Percentiles rank a stretch among this genome's conserved stretches.
Evolutionary conservation across 1,284 basidiomycete genomes (phyloP).

Genomic region (Pseudozyma thailandica): DNA sequence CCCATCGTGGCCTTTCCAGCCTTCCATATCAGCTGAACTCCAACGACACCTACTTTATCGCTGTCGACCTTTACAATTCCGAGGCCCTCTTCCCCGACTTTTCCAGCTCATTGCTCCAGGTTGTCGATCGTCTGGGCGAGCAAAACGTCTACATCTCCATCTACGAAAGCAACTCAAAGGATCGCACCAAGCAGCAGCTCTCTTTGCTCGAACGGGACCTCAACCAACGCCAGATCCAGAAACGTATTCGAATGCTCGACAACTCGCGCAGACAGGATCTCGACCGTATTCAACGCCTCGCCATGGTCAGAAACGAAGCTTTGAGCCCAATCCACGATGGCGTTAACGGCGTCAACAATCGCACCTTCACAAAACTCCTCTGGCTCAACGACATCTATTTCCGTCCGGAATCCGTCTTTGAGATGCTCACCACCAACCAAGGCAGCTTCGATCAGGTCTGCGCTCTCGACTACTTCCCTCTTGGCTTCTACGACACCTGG

Average conservation of each 20-base stretch:
- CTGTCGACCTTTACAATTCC: conserved; percentile 53
- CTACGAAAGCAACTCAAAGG: conserved; percentile 73
- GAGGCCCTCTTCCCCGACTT: conserved; percentile 55
- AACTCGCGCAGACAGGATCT: conserved; percentile 29
- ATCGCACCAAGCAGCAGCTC: conserved; percentile 70
- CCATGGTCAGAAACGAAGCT: conserved; percentile 53
- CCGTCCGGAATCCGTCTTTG: conserved; percentile 59
- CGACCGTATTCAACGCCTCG: conserved; percentile 52
- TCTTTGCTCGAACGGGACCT: conserved; percentile 68
- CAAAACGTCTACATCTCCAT: conserved; percentile 73
- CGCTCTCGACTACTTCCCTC: conserved; percentile 71
- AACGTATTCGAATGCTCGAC: conserved; percentile 38
- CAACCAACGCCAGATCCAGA: conserved; percentile 24
- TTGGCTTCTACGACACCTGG: conserved; percentile 71
- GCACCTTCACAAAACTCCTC: conserved; percentile 44
- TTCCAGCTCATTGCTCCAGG: conserved; percentile 30
- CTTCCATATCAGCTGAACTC: neutral
- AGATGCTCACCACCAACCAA: conserved; percentile 71
- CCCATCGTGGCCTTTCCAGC: conserved; percentile 12
- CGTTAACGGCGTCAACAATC: conserved; percentile 20
- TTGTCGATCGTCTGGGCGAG: conserved; percentile 69
- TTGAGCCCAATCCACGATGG: conserved; percentile 43
- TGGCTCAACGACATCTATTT: conserved; percentile 59
- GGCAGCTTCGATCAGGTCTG: conserved; percentile 74
- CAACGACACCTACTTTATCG: conserved; percentile 46